Evolutionary conservation across 306 rosid genomes (phyloP).

Genomic region (Begonia fuchsioides): DNA sequence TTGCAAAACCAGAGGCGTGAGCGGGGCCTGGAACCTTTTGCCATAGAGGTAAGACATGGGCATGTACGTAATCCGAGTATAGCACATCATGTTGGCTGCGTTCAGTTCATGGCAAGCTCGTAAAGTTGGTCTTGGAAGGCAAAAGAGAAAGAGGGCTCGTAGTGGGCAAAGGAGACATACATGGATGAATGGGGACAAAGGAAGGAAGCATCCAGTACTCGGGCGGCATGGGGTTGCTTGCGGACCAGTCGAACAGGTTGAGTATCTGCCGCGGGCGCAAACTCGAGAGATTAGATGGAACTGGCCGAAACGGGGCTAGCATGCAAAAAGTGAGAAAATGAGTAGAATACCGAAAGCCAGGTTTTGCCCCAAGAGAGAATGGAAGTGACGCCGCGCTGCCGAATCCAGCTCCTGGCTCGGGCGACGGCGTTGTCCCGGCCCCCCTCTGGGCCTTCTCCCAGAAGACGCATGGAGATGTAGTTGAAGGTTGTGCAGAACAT

Average conservation of each 20-base stretch:
- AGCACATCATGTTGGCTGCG: slow-evolving; percentile 22
- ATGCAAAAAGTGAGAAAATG: too few species aligned
- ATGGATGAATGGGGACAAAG: slow-evolving; percentile 14
- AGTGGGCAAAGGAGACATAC: background rate
- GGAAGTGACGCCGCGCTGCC: slow-evolving; percentile 13
- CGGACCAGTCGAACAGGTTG: slow-evolving; percentile 18
- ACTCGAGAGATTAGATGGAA: too few species aligned
- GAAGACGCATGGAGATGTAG: slow-evolving; percentile 12
- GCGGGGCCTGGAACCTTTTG: slow-evolving; percentile 10
- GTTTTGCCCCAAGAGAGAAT: slow-evolving; percentile 20
- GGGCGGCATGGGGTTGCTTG: slow-evolving; percentile 20
- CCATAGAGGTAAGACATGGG: slow-evolving; percentile 13
- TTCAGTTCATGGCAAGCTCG: background rate
- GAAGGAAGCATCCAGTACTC: slow-evolving; percentile 20
- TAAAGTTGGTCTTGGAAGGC: too few species aligned
- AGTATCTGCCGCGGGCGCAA: slow-evolving; percentile 7
- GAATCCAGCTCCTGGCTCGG: slow-evolving; percentile 11
- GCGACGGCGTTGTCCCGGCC: slow-evolving; percentile 1
- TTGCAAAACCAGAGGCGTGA: slow-evolving; percentile 11
- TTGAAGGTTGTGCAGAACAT: slow-evolving; percentile 19
- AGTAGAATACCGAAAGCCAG: slow-evolving; percentile 8
- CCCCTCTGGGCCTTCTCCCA: slow-evolving; percentile 12
- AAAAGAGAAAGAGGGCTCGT: too few species aligned
- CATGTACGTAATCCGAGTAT: slow-evolving; percentile 11
- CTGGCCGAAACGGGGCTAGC: too few species aligned